phyloP scores from a whole-genome alignment of 805 yeast species.

The Saccharomycopsis synnaedendra region DNA sequence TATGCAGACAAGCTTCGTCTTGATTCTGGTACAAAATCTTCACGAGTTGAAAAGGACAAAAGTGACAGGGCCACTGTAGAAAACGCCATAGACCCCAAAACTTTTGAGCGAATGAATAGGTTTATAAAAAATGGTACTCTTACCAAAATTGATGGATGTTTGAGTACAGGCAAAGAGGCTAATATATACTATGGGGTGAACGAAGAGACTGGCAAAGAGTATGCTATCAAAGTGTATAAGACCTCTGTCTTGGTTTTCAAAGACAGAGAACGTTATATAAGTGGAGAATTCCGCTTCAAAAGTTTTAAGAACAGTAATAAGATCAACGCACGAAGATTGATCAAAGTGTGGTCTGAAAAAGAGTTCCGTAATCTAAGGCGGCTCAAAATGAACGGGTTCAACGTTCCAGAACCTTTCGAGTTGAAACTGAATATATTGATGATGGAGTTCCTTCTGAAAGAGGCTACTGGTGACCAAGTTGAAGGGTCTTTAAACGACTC shows the following conservation, averaged over 20 bases:
- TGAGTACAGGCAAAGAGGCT: conserved; percentile 98
- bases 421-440: conserved; percentile 82
- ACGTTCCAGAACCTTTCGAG: conserved; percentile 90
- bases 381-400: conserved; percentile 64
- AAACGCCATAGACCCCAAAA: conserved; percentile 92
- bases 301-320: conserved; percentile 60
- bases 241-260: conserved; percentile 95
- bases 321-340: conserved; percentile 95
- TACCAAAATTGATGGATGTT: conserved; percentile 82
- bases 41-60: conserved; percentile 61
- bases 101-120: conserved; percentile 71
- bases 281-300: conserved; percentile 90
- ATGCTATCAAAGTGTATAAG: conserved; percentile 88
- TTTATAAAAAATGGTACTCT: conserved; percentile 76
- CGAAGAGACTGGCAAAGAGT: conserved; percentile 37
- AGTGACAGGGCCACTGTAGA: conserved; percentile 95
- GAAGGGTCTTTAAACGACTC: background rate
- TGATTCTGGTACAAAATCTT: conserved; percentile 44
- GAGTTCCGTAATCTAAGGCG: conserved; percentile 90
- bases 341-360: conserved; percentile 96
- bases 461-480: background rate
- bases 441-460: conserved; percentile 73
- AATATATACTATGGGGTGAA: conserved; percentile 78
- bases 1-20: conserved; percentile 55
- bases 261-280: conserved; percentile 91